Base-by-base conservation (phyloP, 169 alveolate species). In the Plasmodium cynomolgi region DNA sequence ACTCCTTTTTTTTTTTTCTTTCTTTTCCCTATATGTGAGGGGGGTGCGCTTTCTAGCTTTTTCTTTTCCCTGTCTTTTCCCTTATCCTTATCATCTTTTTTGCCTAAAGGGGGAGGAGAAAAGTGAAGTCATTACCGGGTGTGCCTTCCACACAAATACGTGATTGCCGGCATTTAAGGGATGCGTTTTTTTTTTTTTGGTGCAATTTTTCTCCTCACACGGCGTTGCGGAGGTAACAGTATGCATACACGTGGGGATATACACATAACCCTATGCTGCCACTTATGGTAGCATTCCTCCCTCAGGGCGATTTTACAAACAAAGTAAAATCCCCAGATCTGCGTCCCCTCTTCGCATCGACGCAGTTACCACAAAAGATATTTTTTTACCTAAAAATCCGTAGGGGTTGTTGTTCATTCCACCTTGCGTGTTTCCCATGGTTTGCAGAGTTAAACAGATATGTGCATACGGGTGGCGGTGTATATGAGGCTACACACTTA, bases 31-130 rank as follows among this genome's bases (percentile, higher is more conserved):
- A 86, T 86, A 77, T 86, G 93, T 20, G 93, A 86, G 37, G 85
- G 84, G 1, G 97, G 97, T 26, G 96, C 84, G 23, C 95, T 88
- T 85, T 95, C 97, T 23, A 95, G 81, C 41, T 83, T 95, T 47
- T 95, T 95, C 56, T 95, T 95, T 15, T 95, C 97, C 77, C 41
- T 86, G 85, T 85, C 97, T 71, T 95, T 91, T 8, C 93, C 95
- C 39, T 84, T 77, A 29, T 92, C 93, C n/a, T 84, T 95, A 77
- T 86, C 93, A 54, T 86, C 93, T 41, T 86, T 86, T 20, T 86
- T 86, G 26, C 93, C 93, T 86, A 50, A 54, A 56, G 29, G 20
- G 44, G 26, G 37, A 31, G 8, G 20, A 26, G 37, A 8, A 56
- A 13, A 15, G n/a, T 17, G 33, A 81, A 50, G 86, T 13, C 11